phyloP scores from a whole-genome alignment of 441 rosid genomes.

The Geranium incanum region DNA sequence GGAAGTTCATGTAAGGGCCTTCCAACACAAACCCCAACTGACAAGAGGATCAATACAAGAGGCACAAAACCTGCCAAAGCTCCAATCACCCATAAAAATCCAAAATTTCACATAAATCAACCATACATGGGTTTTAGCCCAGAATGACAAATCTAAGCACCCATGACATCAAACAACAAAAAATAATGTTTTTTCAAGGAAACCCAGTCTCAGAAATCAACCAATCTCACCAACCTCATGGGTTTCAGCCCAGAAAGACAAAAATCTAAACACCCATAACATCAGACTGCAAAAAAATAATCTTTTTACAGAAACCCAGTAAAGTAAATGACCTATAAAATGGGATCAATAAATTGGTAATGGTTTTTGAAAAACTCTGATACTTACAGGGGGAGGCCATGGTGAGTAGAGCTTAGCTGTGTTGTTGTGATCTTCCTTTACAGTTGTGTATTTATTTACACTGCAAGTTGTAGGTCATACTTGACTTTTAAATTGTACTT shows the following conservation, averaged over 20 bases:
- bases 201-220: background rate
- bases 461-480: background rate
- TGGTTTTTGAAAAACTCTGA: background rate
- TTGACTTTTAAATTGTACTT: background rate
- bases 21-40: conserved; percentile 6
- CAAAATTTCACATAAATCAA: background rate
- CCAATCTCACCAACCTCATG: background rate
- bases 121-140: background rate
- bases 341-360: background rate
- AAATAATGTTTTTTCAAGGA: background rate
- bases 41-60: background rate
- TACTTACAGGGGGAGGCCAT: background rate
- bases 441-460: background rate
- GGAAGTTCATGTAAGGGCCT: conserved; percentile 19
- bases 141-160: background rate
- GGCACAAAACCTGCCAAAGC: conserved; percentile 9
- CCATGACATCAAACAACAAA: background rate
- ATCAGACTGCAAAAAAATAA: background rate
- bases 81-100: background rate
- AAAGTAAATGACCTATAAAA: background rate
- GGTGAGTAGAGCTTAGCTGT: background rate
- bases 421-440: background rate
- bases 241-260: background rate
- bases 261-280: background rate
- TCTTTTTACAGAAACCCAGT: background rate